Evolutionary conservation across 2,329 filamentous ascomycete species (phyloP).

Genomic region (Aspergillus floridensis): DNA sequence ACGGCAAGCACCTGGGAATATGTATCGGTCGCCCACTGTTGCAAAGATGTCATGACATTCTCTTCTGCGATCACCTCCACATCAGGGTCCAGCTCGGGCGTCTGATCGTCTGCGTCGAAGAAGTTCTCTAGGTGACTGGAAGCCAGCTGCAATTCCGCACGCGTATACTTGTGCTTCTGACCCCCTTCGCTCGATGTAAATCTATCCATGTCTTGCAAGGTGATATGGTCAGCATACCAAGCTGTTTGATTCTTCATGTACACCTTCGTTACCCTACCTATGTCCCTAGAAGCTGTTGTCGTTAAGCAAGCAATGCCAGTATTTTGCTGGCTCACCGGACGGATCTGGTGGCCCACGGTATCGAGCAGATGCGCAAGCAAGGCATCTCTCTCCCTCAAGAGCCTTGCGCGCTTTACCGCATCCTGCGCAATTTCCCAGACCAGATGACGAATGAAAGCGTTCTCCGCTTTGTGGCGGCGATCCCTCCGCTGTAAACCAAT

Average conservation of each 20-base stretch:
- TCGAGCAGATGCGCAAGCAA: constrained; percentile 29
- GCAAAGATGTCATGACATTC: constrained; percentile 28
- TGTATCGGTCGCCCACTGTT: constrained; percentile 34
- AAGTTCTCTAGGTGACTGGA: constrained; percentile 37
- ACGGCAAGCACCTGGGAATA: constrained; percentile 35
- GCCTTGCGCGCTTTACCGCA: constrained; percentile 26
- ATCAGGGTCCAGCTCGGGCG: constrained; percentile 28
- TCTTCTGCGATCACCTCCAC: constrained; percentile 28
- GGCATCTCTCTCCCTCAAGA: constrained; percentile 25
- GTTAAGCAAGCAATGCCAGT: constrained; percentile 33
- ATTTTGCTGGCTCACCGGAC: constrained; percentile 24
- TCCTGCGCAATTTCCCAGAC: constrained; percentile 40
- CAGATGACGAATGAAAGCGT: constrained; percentile 35
- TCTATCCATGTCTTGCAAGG: constrained; percentile 24
- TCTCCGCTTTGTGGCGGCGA: constrained; percentile 35
- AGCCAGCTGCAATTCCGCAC: constrained; percentile 33
- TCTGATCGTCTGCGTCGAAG: constrained; percentile 37
- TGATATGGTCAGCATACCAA: constrained; percentile 15
- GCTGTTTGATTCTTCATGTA: constrained; percentile 7
- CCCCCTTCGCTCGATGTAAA: constrained; percentile 26
- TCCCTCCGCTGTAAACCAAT: constrained; percentile 31
- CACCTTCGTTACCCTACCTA: constrained; percentile 26
- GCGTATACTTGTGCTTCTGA: constrained; percentile 35
- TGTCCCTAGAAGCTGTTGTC: constrained; percentile 29
- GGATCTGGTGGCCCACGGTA: constrained; percentile 24